These are phyloP conservation scores for Zhuliangozyma parablackwelliae DNA, from an alignment of 1,139 yeast species.

Conservation along the genomic window DNA sequence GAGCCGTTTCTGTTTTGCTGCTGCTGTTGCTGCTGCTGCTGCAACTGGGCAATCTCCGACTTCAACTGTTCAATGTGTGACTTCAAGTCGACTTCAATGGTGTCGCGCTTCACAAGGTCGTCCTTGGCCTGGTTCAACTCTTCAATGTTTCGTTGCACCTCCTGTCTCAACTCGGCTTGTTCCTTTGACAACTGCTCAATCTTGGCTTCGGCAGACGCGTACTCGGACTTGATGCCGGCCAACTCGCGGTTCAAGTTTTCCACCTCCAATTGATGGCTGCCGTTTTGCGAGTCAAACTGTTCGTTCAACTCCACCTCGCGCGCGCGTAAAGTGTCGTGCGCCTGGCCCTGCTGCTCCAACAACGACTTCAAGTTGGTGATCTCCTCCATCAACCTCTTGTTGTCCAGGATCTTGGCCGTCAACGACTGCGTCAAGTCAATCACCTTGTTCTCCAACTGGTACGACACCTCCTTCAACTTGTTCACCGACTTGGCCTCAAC, in stretches of 20 bases:
- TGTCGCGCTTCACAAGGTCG: slow-evolving; percentile 58
- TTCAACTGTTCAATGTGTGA: slow-evolving; percentile 67
- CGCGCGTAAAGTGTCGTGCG: slow-evolving; percentile 52
- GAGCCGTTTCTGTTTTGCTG: slow-evolving; percentile 5
- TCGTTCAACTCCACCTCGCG: slow-evolving; percentile 54
- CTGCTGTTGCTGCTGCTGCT: slow-evolving; percentile 18
- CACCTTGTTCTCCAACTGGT: slow-evolving; percentile 90
- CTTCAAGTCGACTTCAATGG: slow-evolving; percentile 66
- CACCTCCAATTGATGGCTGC: slow-evolving; percentile 48
- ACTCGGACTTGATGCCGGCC: slow-evolving; percentile 51
- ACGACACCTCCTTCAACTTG: slow-evolving; percentile 86
- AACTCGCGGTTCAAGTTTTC: slow-evolving; percentile 56
- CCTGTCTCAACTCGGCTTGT: slow-evolving; percentile 60
- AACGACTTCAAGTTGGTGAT: slow-evolving; percentile 52
- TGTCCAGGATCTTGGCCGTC: slow-evolving; percentile 74
- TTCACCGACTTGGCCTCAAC: slow-evolving; percentile 88
- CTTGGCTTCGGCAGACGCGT: slow-evolving; percentile 57
- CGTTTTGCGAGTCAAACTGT: slow-evolving; percentile 40
- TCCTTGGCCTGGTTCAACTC: slow-evolving; percentile 62
- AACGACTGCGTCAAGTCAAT: slow-evolving; percentile 86
- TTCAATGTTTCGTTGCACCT: slow-evolving; percentile 56
- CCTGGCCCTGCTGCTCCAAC: slow-evolving; percentile 54
- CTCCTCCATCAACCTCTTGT: slow-evolving; percentile 63
- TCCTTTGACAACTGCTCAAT: slow-evolving; percentile 62
- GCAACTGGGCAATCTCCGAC: slow-evolving; percentile 55